Evolutionary conservation across 2,329 filamentous ascomycete genomes (phyloP).

Genomic region (Nigrospora sphaerica): DNA sequence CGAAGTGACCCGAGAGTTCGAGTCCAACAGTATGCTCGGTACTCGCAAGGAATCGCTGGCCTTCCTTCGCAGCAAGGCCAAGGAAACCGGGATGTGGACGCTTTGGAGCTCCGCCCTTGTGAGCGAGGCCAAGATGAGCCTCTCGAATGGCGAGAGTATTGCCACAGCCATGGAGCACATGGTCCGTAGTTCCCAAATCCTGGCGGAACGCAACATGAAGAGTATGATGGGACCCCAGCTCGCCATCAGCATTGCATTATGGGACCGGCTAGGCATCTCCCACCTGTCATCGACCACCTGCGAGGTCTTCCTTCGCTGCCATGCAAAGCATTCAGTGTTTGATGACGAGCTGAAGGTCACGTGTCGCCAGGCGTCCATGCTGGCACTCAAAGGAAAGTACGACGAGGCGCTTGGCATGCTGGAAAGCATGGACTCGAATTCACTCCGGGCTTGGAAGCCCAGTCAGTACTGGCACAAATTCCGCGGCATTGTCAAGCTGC

Average conservation of each 20-base stretch:
- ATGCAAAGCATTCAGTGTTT: conserved; percentile 49
- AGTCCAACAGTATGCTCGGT: conserved; percentile 66
- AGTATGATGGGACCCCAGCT: conserved; percentile 68
- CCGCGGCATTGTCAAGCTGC: conserved; percentile 58
- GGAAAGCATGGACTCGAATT: conserved; percentile 51
- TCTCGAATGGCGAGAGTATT: conserved; percentile 63
- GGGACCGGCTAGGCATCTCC: conserved; percentile 63
- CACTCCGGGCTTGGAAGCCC: conserved; percentile 66
- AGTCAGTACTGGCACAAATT: conserved; percentile 68
- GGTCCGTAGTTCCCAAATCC: conserved; percentile 74
- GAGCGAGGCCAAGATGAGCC: conserved; percentile 74
- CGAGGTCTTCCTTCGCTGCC: conserved; percentile 70
- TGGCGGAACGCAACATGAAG: conserved; percentile 68
- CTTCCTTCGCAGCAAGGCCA: conserved; percentile 80
- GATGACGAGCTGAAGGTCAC: conserved; percentile 74
- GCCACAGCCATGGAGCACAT: conserved; percentile 66
- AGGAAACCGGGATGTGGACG: conserved; percentile 78
- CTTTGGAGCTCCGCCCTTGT: conserved; percentile 77
- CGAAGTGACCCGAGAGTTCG: conserved; percentile 61
- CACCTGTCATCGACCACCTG: conserved; percentile 52
- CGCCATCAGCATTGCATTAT: conserved; percentile 65
- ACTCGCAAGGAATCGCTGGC: conserved; percentile 74
- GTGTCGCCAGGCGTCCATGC: conserved; percentile 62
- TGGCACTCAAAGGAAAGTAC: conserved; percentile 63
- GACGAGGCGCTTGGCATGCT: conserved; percentile 58